A percentile compares a stretch with the other conserved stretches of the same genome.
Conservation (phyloP, 108 stramenopile genomes). For the Skeletonema grethae region DNA sequence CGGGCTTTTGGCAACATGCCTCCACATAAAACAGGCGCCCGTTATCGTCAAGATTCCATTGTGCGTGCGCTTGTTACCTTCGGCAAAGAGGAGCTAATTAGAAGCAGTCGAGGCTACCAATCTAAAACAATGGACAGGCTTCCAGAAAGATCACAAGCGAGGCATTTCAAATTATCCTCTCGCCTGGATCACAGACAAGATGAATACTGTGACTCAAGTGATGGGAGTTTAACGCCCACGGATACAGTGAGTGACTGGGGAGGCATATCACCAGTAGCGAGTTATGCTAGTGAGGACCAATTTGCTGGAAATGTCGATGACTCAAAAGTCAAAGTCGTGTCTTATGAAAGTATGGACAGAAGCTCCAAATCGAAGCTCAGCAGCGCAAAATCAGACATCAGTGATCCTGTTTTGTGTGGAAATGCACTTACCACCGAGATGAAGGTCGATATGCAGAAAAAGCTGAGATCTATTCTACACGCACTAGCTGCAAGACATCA, state of each 20-base stretch:
- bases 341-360: conserved; percentile 25
- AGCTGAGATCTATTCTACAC: conserved; percentile 80
- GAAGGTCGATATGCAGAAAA: conserved; percentile 78
- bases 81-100: conserved; percentile 74
- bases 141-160: conserved; percentile 57
- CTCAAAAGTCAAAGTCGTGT: conserved; percentile 9
- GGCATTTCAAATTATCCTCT: conserved; percentile 43
- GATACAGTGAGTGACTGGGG: conserved; percentile 91
- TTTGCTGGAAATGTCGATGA: conserved; percentile 20
- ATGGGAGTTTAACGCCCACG: conserved; percentile 60
- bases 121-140: conserved; percentile 55
- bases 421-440: conserved; percentile 77
- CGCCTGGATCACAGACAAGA: conserved; percentile 32
- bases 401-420: conserved; percentile 73
- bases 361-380: conserved; percentile 25
- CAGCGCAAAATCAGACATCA: conserved; percentile 35
- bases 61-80: conserved; percentile 85
- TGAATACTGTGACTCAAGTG: conserved; percentile 27
- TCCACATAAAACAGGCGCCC: conserved; percentile 83
- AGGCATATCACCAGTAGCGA: conserved; percentile 73
- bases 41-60: conserved; percentile 75
- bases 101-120: conserved; percentile 52
- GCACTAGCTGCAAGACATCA: conserved; percentile 77
- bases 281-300: conserved; percentile 50
- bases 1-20: conserved; percentile 89